Conservation (phyloP, 164 flowering plant genomes). For the Santalum album region DNA sequence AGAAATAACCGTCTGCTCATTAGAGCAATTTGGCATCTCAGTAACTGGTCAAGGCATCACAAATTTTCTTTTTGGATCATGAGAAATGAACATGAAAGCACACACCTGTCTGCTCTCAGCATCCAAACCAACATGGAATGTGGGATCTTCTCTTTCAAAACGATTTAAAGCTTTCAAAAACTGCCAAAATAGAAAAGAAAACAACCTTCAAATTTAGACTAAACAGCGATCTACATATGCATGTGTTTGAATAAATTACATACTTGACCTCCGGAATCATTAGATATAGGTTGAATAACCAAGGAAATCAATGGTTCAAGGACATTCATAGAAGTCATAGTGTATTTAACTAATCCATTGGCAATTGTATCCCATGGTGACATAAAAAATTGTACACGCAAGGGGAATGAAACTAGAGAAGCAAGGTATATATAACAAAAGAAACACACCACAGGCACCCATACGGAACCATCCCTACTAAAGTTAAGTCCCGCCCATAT, state of each 20-base stretch:
- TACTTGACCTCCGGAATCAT: slow-evolving; percentile 96
- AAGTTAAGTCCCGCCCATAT: no score
- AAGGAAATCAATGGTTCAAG: slow-evolving; percentile 99
- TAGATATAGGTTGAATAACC: slow-evolving; percentile 90
- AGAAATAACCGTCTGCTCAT: slow-evolving; percentile 80
- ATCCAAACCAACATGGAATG: slow-evolving; percentile 98
- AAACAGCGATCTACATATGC: background rate
- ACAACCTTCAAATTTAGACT: background rate
- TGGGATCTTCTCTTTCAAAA: slow-evolving; percentile 97
- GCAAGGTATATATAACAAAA: background rate
- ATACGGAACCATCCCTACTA: no score
- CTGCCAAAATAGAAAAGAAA: slow-evolving; percentile 30
- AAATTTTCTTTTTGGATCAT: background rate
- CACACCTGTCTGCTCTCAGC: slow-evolving; percentile 94
- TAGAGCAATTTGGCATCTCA: slow-evolving; percentile 9
- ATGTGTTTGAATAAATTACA: slow-evolving; percentile 8
- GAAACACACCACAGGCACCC: background rate
- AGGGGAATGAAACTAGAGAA: background rate
- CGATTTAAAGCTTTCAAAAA: slow-evolving; percentile 98
- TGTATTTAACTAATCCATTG: slow-evolving; percentile 85
- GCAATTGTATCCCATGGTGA: slow-evolving; percentile 91
- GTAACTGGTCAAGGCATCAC: background rate
- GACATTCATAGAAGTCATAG: slow-evolving; percentile 99
- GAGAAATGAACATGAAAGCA: slow-evolving; percentile 3
- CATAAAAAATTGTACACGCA: slow-evolving; percentile 7